A percentile compares a stretch with the other conserved stretches of the same genome.
Evolutionary conservation across 768 basidiomycete species (phyloP).

Genomic region (Fistulinella prunicolor): DNA sequence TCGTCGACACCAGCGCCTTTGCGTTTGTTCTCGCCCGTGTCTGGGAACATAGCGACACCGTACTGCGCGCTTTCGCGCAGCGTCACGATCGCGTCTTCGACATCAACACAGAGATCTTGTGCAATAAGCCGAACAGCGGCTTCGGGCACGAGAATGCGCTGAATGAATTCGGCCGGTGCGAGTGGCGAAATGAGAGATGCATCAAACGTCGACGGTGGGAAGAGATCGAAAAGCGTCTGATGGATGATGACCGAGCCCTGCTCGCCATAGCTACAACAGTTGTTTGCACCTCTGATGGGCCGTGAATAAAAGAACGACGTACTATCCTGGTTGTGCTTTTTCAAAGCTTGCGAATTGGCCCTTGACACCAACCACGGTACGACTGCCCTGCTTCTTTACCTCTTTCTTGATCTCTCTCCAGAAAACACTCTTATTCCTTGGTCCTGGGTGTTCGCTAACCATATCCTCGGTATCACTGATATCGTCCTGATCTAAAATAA

Average conservation of each 20-base stretch:
- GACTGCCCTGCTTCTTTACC: slow-evolving; percentile 61
- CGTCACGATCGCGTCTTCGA: slow-evolving; percentile 51
- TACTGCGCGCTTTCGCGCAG: slow-evolving; percentile 77
- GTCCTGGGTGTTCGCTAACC: slow-evolving; percentile 13
- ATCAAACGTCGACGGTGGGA: slow-evolving; percentile 60
- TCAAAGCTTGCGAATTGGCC: slow-evolving; percentile 80
- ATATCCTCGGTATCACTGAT: slow-evolving; percentile 20
- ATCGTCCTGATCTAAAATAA: slow-evolving; percentile 48
- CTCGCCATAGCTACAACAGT: slow-evolving; percentile 70
- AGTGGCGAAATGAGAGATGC: slow-evolving; percentile 59
- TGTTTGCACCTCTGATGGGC: not conserved
- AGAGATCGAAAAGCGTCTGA: slow-evolving; percentile 70
- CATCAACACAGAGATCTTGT: slow-evolving; percentile 58
- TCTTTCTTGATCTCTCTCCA: slow-evolving; percentile 67
- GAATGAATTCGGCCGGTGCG: slow-evolving; percentile 71
- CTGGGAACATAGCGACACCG: slow-evolving; percentile 83
- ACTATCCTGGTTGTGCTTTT: slow-evolving; percentile 89
- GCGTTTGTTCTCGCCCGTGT: slow-evolving; percentile 29
- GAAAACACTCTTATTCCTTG: slow-evolving; percentile 51
- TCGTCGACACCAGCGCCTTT: slow-evolving; percentile 38
- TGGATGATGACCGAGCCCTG: slow-evolving; percentile 79
- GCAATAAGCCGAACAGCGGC: slow-evolving; percentile 78
- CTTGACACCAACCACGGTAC: slow-evolving; percentile 61
- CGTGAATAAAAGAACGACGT: slow-evolving; percentile 32
- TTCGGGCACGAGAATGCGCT: slow-evolving; percentile 88